Evolutionary conservation across 768 basidiomycete genomes (phyloP), one percentile per base, ranked within the genome.

Genomic region (Tricholoma sp.): DNA sequence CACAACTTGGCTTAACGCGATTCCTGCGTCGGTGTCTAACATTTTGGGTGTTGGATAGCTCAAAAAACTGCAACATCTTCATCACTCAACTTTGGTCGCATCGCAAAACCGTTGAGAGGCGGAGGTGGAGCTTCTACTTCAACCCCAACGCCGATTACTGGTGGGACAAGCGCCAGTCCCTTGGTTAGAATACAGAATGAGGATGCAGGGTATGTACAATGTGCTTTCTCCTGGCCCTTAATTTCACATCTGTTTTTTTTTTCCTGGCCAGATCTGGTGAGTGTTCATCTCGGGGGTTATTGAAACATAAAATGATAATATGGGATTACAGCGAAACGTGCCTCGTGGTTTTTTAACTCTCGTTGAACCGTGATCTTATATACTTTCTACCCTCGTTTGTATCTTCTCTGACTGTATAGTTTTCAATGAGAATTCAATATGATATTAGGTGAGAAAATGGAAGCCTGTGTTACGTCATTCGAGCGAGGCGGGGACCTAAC

Each of bases 101-200:
- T 99, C 61, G 96, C 96, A 32, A 98, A 98, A 74, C 97, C 97
- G 24, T 76, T 99, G 56, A 83, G 96, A 62, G 97, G 96, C 12
- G 94, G 93, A 19, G 95, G 96, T 43, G 94, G 94, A 57, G 35
- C 76, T 37, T 66, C 80, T 19, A 71, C 69, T 45, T 67, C 75
- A 41, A 65, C 73, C 50, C 74, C 81, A 60, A 65, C 73, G 43
- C 65, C 80, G 56, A 71, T 76, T 54, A 60, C 73, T 55, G 71
- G 76, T 34, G 73, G 77, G 29, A 72, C 74, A n/a, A 72, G 80
- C 49, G 76, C 82, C 27, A 91, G 84, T 70, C 83, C 89, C 18
- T 69, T 94, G 61, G 69, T 81, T 22, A 79, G 90, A 69, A 63
- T 93, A 58, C 91, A 94, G 79, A 87, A 83, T 67, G 91, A 93